These are phyloP conservation scores for Pleurotus cornucopiae DNA, from an alignment of 768 basidiomycete species.

Conservation along the genomic window DNA sequence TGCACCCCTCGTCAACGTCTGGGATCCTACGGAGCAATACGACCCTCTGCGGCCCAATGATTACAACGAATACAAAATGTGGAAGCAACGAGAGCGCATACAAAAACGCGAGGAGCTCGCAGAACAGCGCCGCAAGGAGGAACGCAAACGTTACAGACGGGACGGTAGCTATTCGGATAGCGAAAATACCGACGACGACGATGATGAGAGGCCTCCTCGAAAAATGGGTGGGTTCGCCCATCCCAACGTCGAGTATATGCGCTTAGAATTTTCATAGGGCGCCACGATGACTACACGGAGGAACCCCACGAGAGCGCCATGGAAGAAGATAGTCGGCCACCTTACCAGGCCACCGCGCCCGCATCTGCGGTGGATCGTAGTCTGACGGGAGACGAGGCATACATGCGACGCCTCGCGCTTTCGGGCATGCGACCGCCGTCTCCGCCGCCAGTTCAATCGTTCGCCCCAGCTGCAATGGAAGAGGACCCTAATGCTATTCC, in stretches of 20 bases:
- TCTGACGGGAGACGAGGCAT: slow-evolving; percentile 77
- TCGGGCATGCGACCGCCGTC: slow-evolving; percentile 29
- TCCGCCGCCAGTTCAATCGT: slow-evolving; percentile 7
- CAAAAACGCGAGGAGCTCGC: slow-evolving; percentile 65
- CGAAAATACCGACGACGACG: slow-evolving; percentile 60
- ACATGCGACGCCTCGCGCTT: slow-evolving; percentile 71
- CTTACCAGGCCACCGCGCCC: slow-evolving; percentile 13
- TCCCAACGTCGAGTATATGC: not conserved
- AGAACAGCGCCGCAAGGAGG: slow-evolving; percentile 54
- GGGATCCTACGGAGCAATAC: slow-evolving; percentile 80
- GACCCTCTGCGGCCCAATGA: slow-evolving; percentile 84
- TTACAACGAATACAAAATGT: slow-evolving; percentile 83
- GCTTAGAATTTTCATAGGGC: slow-evolving; percentile 24
- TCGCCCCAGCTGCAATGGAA: slow-evolving; percentile 13
- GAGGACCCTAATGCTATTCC: slow-evolving; percentile 18
- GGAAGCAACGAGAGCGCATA: slow-evolving; percentile 72
- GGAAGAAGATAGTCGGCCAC: slow-evolving; percentile 38
- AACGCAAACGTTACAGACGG: slow-evolving; percentile 53
- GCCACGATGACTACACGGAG: slow-evolving; percentile 47
- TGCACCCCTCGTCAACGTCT: slow-evolving; percentile 44
- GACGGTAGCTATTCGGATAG: slow-evolving; percentile 66
- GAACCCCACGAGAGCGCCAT: slow-evolving; percentile 40
- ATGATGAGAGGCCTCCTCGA: slow-evolving; percentile 52
- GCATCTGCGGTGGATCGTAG: slow-evolving; percentile 32
- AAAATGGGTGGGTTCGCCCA: slow-evolving; percentile 66